A percentile compares a stretch with the other conserved stretches of the same genome.
Evolutionary conservation across 257 asterid species (phyloP).

Genomic region (Solanum arcanum): DNA sequence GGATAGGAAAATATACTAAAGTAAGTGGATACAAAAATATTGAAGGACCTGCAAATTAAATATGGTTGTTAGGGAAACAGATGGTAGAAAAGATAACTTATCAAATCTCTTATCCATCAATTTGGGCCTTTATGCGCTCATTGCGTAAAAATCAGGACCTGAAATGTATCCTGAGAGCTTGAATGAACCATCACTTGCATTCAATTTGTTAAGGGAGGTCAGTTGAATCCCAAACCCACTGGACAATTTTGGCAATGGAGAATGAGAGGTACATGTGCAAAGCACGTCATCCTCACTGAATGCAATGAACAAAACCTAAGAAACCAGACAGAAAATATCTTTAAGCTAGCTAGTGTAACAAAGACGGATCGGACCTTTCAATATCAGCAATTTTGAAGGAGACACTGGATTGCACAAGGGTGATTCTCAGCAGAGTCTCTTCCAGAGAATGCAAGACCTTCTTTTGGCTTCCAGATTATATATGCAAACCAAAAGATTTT

Average conservation of each 20-base stretch:
- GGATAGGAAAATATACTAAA: neutral
- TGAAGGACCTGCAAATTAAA: constrained; percentile 69
- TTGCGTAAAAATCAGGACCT: constrained; percentile 44
- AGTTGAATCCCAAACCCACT: constrained; percentile 42
- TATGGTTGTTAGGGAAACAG: constrained; percentile 15
- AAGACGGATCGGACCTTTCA: constrained; percentile 73
- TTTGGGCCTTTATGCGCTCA: neutral
- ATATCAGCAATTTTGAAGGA: constrained; percentile 61
- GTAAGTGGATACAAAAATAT: constrained; percentile 69
- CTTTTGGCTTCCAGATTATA: constrained; percentile 41
- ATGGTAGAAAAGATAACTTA: neutral
- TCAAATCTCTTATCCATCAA: neutral
- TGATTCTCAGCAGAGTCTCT: constrained; percentile 56
- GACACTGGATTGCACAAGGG: constrained; percentile 59
- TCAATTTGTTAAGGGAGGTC: constrained; percentile 30
- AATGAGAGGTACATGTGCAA: constrained; percentile 20
- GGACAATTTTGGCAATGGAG: neutral
- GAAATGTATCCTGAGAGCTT: constrained; percentile 78
- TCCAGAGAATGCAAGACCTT: constrained; percentile 65
- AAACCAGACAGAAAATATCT: neutral
- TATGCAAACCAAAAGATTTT: constrained; percentile 10
- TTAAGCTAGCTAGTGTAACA: constrained; percentile 7
- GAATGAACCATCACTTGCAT: constrained; percentile 38
- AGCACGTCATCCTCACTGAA: constrained; percentile 68
- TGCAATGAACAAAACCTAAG: constrained; percentile 14